Percentiles rank a stretch among this genome's conserved stretches.
These are phyloP conservation scores for Fusarium guadeloupense DNA, from an alignment of 2,329 filamentous ascomycete species.

Conservation along the genomic window DNA sequence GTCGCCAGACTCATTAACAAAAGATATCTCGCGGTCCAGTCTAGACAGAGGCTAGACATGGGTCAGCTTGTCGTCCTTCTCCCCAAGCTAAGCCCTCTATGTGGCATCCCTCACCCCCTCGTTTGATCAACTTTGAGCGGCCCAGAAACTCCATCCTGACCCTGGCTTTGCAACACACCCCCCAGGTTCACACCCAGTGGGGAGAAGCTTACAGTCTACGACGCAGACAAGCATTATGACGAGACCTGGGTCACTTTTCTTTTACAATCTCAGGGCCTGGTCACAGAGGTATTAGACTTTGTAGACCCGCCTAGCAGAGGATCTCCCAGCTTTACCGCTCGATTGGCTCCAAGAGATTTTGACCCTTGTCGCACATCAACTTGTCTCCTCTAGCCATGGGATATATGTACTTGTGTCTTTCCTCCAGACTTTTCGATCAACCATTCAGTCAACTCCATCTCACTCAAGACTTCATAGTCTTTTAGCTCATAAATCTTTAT, in stretches of 20 bases:
- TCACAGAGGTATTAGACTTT: conserved; percentile 37
- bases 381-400: conserved; percentile 34
- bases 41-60: conserved; percentile 38
- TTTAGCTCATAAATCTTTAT: conserved; percentile 26
- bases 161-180: conserved; percentile 35
- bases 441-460: conserved; percentile 35
- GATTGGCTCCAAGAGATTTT: conserved; percentile 46
- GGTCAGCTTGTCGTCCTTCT: conserved; percentile 27
- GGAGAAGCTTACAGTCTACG: conserved; percentile 34
- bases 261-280: conserved; percentile 39
- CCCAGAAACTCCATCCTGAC: conserved; percentile 36
- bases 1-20: conserved; percentile 33
- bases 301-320: conserved; percentile 39
- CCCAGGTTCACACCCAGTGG: conserved; percentile 30
- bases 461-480: conserved; percentile 34
- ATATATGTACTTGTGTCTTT: conserved; percentile 44
- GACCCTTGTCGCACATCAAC: conserved; percentile 45
- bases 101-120: conserved; percentile 38
- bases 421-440: conserved; percentile 40
- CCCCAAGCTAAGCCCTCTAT: conserved; percentile 30
- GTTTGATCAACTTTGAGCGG: conserved; percentile 42
- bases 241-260: conserved; percentile 42
- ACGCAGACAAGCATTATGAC: conserved; percentile 39
- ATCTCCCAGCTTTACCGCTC: conserved; percentile 46
- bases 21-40: conserved; percentile 22